Evolutionary conservation across 2,329 filamentous ascomycete species (phyloP), one percentile per base, ranked within the genome.

Genomic region (Cladosporium cucumerinum): DNA sequence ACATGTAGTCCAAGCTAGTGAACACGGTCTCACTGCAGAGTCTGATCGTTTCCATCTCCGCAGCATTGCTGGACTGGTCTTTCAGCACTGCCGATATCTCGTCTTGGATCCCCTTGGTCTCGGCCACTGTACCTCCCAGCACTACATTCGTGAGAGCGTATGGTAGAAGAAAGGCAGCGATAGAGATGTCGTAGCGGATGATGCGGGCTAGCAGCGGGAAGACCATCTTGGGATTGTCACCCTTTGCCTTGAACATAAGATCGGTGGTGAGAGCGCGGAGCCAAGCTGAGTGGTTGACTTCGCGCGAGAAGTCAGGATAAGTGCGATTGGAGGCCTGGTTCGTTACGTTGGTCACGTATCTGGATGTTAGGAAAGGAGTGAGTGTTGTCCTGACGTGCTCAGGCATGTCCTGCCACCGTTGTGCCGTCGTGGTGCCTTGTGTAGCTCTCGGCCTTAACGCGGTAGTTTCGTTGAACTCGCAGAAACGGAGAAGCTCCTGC

Each of bases 11-110:
- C 0, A 99, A 83, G 4, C 96, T 86, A 55, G 89, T 87, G 75
- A 99, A 99, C 1, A 97, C 89, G 64, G 90, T 92, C 90, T 98
- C 93, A 72, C 92, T 97, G 74, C 91, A 97, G 61, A 91, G 82
- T 72, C 94, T 91, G 72, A 92, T 85, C 59, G 92, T 89, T 69
- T 97, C 91, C 58, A 85, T 85, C 69, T 90, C 85, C 21, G 78
- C 76, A 28, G 81, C 78, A 25, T 79, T 77, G n/a, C 84, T 77
- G 34, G 85, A 83, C 68, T 91, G 83, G 60, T 86, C 79, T 46
- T 84, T 83, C n/a, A 99, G 79, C 34, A 99, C 88, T 3, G 81
- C 84, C 65, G 90, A 82, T 28, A 99, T 78, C 77, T 99, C 96
- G 12, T 81, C 78, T n/a, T 87, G 81, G 36, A 97, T 84, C 63